Conservation (phyloP, 805 yeast species). For the Teunomyces lycoperdinae region DNA sequence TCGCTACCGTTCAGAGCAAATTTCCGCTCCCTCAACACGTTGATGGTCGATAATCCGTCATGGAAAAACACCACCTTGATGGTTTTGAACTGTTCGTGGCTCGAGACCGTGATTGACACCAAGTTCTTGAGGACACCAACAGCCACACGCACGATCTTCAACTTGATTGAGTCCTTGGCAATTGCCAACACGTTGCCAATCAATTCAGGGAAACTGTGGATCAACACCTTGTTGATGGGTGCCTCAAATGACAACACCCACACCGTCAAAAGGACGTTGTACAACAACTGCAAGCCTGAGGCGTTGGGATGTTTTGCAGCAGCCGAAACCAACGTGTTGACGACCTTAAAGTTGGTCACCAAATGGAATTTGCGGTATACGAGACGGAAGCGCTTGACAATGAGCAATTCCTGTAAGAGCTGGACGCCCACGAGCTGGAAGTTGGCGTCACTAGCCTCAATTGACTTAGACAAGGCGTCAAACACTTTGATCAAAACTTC, state of each 20-base stretch:
- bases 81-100: slow-evolving; percentile 40
- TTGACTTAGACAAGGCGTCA: slow-evolving; percentile 31
- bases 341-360: slow-evolving; percentile 31
- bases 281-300: slow-evolving; percentile 74
- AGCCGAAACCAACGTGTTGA: slow-evolving; percentile 26
- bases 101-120: slow-evolving; percentile 32
- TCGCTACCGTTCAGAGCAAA: slow-evolving; percentile 71
- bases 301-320: slow-evolving; percentile 37
- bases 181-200: slow-evolving; percentile 53
- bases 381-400: slow-evolving; percentile 51
- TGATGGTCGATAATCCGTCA: slow-evolving; percentile 68
- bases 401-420: slow-evolving; percentile 58
- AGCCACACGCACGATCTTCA: slow-evolving; percentile 84
- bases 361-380: slow-evolving; percentile 41
- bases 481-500: slow-evolving; percentile 39
- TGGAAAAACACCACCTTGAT: slow-evolving; percentile 71
- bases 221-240: slow-evolving; percentile 46
- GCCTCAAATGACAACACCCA: slow-evolving; percentile 84
- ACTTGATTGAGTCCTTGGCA: slow-evolving; percentile 82
- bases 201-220: slow-evolving; percentile 51
- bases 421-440: slow-evolving; percentile 62
- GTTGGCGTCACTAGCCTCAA: slow-evolving; percentile 39
- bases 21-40: slow-evolving; percentile 76
- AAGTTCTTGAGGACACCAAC: slow-evolving; percentile 69
- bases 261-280: slow-evolving; percentile 68